These are phyloP conservation scores for Viola pubescens DNA, from an alignment of 441 rosid genomes.

Conservation along the genomic window DNA sequence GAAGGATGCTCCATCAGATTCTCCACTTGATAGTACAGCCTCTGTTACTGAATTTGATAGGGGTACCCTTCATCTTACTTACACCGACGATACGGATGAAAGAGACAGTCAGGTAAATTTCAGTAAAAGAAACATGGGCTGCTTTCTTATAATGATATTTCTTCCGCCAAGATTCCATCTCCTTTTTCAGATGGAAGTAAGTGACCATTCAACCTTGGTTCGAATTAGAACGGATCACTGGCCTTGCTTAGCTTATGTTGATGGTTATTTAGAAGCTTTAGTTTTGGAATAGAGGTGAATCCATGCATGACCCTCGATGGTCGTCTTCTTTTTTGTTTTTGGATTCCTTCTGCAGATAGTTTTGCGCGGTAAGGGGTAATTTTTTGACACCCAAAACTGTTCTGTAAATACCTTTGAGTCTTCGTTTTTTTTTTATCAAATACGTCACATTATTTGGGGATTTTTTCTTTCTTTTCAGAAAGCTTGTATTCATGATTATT, in stretches of 20 bases:
- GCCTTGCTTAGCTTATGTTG: slow-evolving; percentile 95
- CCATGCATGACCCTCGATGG: not conserved
- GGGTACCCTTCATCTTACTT: slow-evolving; percentile 64
- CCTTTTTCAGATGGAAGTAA: slow-evolving; percentile 80
- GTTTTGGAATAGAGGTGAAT: slow-evolving; percentile 30
- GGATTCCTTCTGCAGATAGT: slow-evolving; percentile 6
- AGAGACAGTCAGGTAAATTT: slow-evolving; percentile 26
- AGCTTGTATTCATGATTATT: no score
- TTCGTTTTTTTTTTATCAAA: not conserved
- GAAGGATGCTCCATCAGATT: slow-evolving; percentile 34
- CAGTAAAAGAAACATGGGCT: slow-evolving; percentile 56
- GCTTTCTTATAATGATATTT: slow-evolving; percentile 59
- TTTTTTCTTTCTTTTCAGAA: no score
- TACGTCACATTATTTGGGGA: no score
- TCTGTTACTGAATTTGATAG: slow-evolving; percentile 19
- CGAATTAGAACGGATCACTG: slow-evolving; percentile 90
- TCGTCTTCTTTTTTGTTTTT: not conserved
- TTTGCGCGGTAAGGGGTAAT: slow-evolving; percentile 10
- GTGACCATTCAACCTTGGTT: slow-evolving; percentile 65
- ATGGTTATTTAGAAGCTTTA: slow-evolving; percentile 85
- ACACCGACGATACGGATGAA: slow-evolving; percentile 49
- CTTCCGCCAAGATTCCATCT: slow-evolving; percentile 93
- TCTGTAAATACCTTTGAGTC: slow-evolving; percentile 7
- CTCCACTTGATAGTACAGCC: slow-evolving; percentile 24
- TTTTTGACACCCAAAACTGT: slow-evolving; percentile 13